Evolutionary conservation across 331 rosid species (phyloP), one percentile per base, ranked within the genome.

Genomic region (Telfairia occidentalis): DNA sequence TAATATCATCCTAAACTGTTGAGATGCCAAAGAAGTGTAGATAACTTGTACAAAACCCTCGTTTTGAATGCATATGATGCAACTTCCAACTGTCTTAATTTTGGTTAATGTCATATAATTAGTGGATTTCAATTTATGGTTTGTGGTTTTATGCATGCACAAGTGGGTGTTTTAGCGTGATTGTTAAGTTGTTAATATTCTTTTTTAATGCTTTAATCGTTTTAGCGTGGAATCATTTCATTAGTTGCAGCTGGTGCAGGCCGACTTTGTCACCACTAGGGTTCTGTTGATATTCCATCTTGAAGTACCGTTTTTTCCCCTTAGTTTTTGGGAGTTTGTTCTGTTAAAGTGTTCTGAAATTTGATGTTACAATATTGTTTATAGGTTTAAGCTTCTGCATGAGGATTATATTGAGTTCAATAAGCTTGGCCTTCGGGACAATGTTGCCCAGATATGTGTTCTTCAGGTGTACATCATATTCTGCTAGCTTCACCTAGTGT

Each of bases 381-480:
- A 29, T 59, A 94, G 98, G 83, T 94, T 90, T 90, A 94, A 83
- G 40, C 80, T 94, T 83, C 79, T 87, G 66, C 84, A 86, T 79
- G 97, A 94, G 83, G 96, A 91, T 80, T 76, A 60, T 86, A 87
- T 94, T 26, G 97, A 91, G 83, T 94, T 86, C 83, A 87, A 81
- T 86, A 88, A 86, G 82, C 85, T 94, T 81, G 96, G 98, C 78
- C 97, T 94, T 34, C 88, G 98, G 80, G 96, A 91, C 82, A 94
- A 94, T 85, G 96, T 94, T 28, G 96, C 92, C 57, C 96, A 94
- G 83, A 85, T 94, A 83, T 90, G 97, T 82, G 92, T 94, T 71
- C 83, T 94, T 49, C 92, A 94, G 97, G 98, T 92, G 86, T 30
- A 8, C 76, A 32, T 57, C 34, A 60, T 64, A 76, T 69, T 55